Evolutionary conservation across 371 early-diverging fungal species (phyloP).

Genomic region (Apophysomyces variabilis): DNA sequence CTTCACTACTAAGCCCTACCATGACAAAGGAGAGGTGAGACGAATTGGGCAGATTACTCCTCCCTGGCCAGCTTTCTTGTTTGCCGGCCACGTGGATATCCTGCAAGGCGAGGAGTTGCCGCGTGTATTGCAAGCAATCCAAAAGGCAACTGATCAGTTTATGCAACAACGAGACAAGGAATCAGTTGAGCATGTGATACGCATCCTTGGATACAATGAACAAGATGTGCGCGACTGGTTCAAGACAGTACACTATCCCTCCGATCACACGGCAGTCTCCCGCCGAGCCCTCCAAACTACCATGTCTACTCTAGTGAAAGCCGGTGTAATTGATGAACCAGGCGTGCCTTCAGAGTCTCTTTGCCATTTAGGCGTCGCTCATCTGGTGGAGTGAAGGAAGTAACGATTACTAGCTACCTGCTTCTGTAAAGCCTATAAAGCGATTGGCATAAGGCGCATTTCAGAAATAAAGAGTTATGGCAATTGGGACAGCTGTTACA

Average conservation of each 20-base stretch:
- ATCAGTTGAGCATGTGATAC: conserved; percentile 60
- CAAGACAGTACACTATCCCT: conserved; percentile 66
- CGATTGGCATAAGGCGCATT: no score
- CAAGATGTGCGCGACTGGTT: conserved; percentile 80
- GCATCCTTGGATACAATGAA: conserved; percentile 59
- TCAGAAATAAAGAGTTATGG: no score
- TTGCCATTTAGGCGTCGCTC: conserved; percentile 25
- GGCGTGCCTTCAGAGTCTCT: conserved; percentile 29
- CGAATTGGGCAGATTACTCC: conserved; percentile 79
- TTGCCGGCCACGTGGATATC: conserved; percentile 68
- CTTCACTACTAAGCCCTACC: conserved; percentile 85
- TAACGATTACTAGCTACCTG: not conserved
- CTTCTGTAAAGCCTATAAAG: no score
- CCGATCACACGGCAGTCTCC: conserved; percentile 54
- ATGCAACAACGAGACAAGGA: conserved; percentile 52
- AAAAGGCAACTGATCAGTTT: conserved; percentile 50
- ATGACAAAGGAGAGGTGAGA: conserved; percentile 71
- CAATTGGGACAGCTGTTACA: no score
- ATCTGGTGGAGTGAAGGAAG: conserved; percentile 21
- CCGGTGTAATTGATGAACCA: conserved; percentile 56
- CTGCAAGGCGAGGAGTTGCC: conserved; percentile 39
- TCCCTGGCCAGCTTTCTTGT: conserved; percentile 90
- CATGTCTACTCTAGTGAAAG: conserved; percentile 56
- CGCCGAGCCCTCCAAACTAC: conserved; percentile 53
- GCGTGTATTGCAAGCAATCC: conserved; percentile 49